Base-by-base conservation (phyloP, 768 basidiomycete species). In the Suillus clintonianus region DNA sequence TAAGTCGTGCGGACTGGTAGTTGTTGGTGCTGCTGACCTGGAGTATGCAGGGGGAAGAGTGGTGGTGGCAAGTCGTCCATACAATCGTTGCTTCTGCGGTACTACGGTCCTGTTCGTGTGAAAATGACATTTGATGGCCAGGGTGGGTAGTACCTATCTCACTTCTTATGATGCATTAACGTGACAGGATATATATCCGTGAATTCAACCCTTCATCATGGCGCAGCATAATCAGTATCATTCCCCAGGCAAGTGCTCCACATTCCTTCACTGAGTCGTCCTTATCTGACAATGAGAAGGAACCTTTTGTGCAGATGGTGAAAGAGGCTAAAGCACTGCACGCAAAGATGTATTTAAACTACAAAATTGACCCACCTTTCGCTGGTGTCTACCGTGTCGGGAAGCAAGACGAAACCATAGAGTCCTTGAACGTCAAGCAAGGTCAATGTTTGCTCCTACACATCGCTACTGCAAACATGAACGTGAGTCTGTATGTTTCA, bases 1-100 rank as follows among this genome's bases (percentile, higher is more conserved):
- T 96, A 76, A 69, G 94, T 82, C n/a, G 22, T 51, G 53, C 65
- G 36, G 39, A 53, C 55, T 55, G 41, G 41, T 63, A 22, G 50
- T 64, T 19, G 51, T 14, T 5, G 6, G 37, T 41, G 39, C 61
- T 53, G 55, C 48, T 69, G 30, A 63, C 30, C 19, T 53, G 27
- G 53, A 32, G 48, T 59, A 62, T 64, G 36, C 66, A 96, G 94
- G 13, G 97, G 97, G 3, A 88, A 88, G 74, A 96, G 94, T 69
- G 97, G 97, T 9, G 90, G 94, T 61, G 97, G 97, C 60, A 99
- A 99, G 79, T 95, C 92, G 8, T 95, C 94, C 4, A 82, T 97
- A 37, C 94, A 96, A 70, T 89, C 92, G 13, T 82, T 99, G 22
- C 83, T 97, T 54, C 78, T 95, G 65, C 82, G 94, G 62, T 97